Conservation (phyloP, 495 filamentous ascomycete genomes). For the Hyaloscypha hepaticicola region DNA sequence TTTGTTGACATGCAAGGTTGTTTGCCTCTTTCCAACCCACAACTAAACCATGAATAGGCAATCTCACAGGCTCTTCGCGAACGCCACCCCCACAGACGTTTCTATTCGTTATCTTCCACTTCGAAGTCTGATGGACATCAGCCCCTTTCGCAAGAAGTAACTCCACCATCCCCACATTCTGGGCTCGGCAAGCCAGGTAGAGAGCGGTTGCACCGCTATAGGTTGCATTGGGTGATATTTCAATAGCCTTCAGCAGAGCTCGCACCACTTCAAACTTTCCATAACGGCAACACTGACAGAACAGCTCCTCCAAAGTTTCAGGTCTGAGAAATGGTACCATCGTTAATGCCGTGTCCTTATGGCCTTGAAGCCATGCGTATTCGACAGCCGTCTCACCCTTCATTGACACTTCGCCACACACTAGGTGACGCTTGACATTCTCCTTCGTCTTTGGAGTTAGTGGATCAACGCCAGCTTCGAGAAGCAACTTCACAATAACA, state of each 20-base stretch:
- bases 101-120: conserved; percentile 14
- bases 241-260: conserved; percentile 3
- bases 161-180: conserved; percentile 11
- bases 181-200: conserved; percentile 13
- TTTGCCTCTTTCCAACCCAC: conserved; percentile 22
- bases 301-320: conserved; percentile 15
- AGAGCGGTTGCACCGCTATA: conserved; percentile 19
- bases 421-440: neutral
- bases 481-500: conserved; percentile 24
- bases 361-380: conserved; percentile 19
- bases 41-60: conserved; percentile 8
- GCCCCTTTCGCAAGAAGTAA: conserved; percentile 18
- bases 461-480: conserved; percentile 34
- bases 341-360: conserved; percentile 4
- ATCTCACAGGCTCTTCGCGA: neutral
- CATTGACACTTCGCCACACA: neutral
- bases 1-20: conserved; percentile 39
- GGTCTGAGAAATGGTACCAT: conserved; percentile 15
- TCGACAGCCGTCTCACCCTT: conserved; percentile 20
- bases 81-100: neutral
- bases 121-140: conserved; percentile 13
- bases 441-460: conserved; percentile 31
- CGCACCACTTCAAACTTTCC: conserved; percentile 18
- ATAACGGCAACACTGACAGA: conserved; percentile 19
- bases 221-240: conserved; percentile 14